Base-by-base conservation (phyloP, 2,329 filamentous ascomycete species). In the Penicillium concentricum region DNA sequence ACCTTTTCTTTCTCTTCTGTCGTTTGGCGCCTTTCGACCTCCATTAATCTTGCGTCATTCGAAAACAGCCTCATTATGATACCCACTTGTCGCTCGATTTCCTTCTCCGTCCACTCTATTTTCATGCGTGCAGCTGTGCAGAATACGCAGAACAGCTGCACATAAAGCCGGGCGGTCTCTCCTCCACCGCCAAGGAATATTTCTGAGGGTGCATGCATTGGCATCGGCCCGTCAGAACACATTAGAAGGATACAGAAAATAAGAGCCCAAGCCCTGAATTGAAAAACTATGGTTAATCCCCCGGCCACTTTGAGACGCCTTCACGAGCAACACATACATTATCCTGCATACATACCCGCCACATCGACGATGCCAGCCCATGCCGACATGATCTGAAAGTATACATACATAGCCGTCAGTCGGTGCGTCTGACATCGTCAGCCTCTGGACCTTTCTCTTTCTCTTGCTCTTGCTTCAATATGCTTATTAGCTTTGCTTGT, bases 31-130 rank as follows among this genome's bases (percentile, higher is more conserved):
- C 56, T 64, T 59, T 63, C 51, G 63, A 57, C 61, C 3, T 44
- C 62, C 59, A 58, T 67, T 64, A 61, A 66, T 68, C 65, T 55
- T 67, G 63, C 56, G 63, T 65, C 62, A 65, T 64, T 61, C 67
- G 58, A 56, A 70, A 68, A 64, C 64, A 68, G 65, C 64, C 67
- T 62, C 69, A 62, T 73, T 74, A 72, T 74, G 72, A 74, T 74
- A 74, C 71, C 72, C 72, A 71, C 59, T 68, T 68, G 65, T 70
- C 64, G 63, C 67, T 67, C 67, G 57, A 63, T 58, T 45, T 46
- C 9, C 13, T 28, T 32, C 30, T 41, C 52, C 38, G 18, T 65
- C 65, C 50, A 55, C 65, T 67, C 59, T 60, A 41, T 63, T 63
- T 38, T 41, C 45, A 54, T 35, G 62, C 20, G 34, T 38, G 26